Conservation (phyloP, 495 filamentous ascomycete genomes). For the Aspergillus wentii region DNA sequence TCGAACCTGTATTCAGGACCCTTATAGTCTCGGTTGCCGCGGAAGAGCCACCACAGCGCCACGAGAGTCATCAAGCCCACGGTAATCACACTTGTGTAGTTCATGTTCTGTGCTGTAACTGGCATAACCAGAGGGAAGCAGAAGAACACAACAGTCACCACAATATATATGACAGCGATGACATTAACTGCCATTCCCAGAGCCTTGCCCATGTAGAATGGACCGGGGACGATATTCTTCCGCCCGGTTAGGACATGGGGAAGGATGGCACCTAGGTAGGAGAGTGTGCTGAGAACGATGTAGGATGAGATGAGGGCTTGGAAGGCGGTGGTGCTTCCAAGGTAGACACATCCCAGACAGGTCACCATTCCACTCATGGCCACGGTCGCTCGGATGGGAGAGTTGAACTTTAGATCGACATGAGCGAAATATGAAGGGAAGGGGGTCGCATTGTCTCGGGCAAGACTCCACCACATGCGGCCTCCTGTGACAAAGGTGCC, state of each 20-base stretch:
- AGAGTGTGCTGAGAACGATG: slow-evolving; percentile 63
- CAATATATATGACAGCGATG: slow-evolving; percentile 58
- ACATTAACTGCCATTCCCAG: slow-evolving; percentile 57
- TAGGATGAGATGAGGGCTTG: slow-evolving; percentile 68
- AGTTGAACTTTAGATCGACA: slow-evolving; percentile 44
- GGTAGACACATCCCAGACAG: slow-evolving; percentile 66
- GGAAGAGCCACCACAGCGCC: slow-evolving; percentile 36
- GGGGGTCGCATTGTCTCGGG: slow-evolving; percentile 61
- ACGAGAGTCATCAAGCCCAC: slow-evolving; percentile 51
- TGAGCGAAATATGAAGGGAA: slow-evolving; percentile 33
- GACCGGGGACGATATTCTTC: slow-evolving; percentile 57
- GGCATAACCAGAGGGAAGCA: slow-evolving; percentile 68
- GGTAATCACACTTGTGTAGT: slow-evolving; percentile 65
- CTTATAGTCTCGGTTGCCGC: slow-evolving; percentile 22
- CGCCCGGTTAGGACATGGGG: slow-evolving; percentile 66
- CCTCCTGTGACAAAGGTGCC: slow-evolving; percentile 71
- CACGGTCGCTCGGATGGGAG: slow-evolving; percentile 66
- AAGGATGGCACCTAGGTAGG: slow-evolving; percentile 73
- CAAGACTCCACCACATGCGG: slow-evolving; percentile 82
- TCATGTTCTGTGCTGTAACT: slow-evolving; percentile 57
- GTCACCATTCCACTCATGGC: slow-evolving; percentile 54
- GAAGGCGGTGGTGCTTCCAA: slow-evolving; percentile 72
- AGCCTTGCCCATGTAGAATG: slow-evolving; percentile 60
- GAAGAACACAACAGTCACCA: slow-evolving; percentile 68
- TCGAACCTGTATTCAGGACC: slow-evolving; percentile 30